Percentiles rank a stretch among this genome's conserved stretches.
These are phyloP conservation scores for Choiromyces venosus DNA, from an alignment of 495 filamentous ascomycete species.

Conservation along the genomic window DNA sequence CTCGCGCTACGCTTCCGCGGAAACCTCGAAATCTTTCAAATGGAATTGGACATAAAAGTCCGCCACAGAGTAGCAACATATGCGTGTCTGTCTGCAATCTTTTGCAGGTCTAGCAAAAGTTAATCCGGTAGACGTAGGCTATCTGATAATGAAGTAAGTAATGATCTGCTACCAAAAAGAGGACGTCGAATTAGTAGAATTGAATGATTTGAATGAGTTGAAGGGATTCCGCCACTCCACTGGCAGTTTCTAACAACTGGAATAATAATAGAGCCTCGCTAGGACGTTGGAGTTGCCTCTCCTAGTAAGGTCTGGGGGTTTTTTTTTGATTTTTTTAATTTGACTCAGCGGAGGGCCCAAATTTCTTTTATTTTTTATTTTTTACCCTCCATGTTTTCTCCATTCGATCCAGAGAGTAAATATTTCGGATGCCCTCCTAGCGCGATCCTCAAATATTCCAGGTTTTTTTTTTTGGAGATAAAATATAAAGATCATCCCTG, in stretches of 20 bases:
- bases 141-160: background rate
- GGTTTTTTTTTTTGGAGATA: too few species aligned
- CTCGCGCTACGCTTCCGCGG: background rate
- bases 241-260: background rate
- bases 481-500: too few species aligned
- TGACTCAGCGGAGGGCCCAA: background rate
- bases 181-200: too few species aligned
- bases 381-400: background rate
- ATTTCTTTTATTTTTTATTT: background rate
- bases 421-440: background rate
- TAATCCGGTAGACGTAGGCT: background rate
- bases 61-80: background rate
- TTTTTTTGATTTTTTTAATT: background rate
- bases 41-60: background rate
- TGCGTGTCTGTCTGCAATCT: background rate
- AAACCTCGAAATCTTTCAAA: background rate
- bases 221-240: background rate
- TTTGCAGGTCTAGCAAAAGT: background rate
- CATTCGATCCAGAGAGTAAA: background rate
- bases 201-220: too few species aligned
- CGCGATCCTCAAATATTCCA: background rate
- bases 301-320: background rate
- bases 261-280: background rate
- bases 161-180: background rate
- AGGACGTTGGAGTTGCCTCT: background rate